A percentile compares a stretch with the other conserved stretches of the same genome.
phyloP scores from a whole-genome alignment of 305 asterid genomes.

The Fraxinus baroniana region DNA sequence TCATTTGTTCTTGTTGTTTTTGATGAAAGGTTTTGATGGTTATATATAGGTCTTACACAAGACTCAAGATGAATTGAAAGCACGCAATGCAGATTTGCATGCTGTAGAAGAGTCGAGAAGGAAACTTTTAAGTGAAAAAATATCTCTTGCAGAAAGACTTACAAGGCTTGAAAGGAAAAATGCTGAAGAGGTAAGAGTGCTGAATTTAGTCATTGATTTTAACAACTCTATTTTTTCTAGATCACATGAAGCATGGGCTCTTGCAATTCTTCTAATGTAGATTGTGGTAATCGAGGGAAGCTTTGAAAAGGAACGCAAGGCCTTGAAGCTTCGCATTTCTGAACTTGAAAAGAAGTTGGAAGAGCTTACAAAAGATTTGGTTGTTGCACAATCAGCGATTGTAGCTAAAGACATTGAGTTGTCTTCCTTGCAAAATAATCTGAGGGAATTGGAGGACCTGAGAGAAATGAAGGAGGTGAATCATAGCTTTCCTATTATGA shows the following conservation, averaged over 20 bases:
- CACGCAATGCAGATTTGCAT: constrained; percentile 61
- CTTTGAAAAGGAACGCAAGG: constrained; percentile 67
- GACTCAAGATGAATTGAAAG: constrained; percentile 78
- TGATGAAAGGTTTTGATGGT: background rate
- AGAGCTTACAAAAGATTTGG: constrained; percentile 50
- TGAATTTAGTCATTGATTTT: constrained; percentile 11
- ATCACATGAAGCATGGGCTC: constrained; percentile 2
- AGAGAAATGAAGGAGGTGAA: constrained; percentile 97
- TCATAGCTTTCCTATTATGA: constrained; percentile 14
- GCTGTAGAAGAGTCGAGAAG: constrained; percentile 67
- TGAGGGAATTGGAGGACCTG: constrained; percentile 82
- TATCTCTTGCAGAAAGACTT: constrained; percentile 62
- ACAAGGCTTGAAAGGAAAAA: constrained; percentile 63
- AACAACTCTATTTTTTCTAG: constrained; percentile 12
- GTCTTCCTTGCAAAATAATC: constrained; percentile 62
- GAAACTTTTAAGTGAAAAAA: constrained; percentile 63
- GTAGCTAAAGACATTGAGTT: constrained; percentile 62
- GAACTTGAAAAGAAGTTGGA: constrained; percentile 82
- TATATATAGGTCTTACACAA: constrained; percentile 59
- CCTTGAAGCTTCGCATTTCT: constrained; percentile 47
- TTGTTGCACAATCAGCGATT: constrained; percentile 50
- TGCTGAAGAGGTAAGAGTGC: constrained; percentile 51
- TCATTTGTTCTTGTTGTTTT: background rate
- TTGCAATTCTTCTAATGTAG: constrained; percentile 39
- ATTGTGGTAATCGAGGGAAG: constrained; percentile 49